Conservation (phyloP, 306 rosid species). For the Astragalus membranaceus region DNA sequence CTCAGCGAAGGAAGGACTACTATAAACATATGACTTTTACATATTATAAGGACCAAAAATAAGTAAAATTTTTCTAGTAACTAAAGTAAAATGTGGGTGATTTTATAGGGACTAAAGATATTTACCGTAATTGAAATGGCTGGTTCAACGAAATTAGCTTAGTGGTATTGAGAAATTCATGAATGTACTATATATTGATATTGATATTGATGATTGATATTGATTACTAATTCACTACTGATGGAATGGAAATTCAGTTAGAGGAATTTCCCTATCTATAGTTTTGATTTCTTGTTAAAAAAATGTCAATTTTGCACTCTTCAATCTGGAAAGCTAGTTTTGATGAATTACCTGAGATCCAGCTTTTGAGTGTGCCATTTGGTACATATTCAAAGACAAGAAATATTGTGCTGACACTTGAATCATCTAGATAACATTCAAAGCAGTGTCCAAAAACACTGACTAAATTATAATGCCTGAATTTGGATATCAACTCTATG, state of each 20-base stretch:
- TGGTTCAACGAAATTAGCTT: background rate
- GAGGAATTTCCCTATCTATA: background rate
- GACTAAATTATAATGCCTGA: conserved; percentile 76
- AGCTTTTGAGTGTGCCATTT: conserved; percentile 82
- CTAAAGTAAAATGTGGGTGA: no score
- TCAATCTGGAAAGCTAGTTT: background rate
- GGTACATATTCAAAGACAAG: conserved; percentile 79
- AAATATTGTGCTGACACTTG: conserved; percentile 71
- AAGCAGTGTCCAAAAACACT: conserved; percentile 89
- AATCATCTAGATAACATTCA: conserved; percentile 71
- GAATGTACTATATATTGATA: background rate
- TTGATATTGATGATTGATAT: no score
- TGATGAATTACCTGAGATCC: conserved; percentile 76
- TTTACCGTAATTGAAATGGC: no score
- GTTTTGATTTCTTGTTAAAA: background rate
- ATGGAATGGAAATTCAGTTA: background rate
- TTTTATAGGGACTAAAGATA: background rate
- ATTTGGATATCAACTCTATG: conserved; percentile 56
- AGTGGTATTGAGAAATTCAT: background rate
- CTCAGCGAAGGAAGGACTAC: no score
- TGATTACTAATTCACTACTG: background rate
- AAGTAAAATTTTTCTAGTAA: no score
- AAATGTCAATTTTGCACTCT: background rate
- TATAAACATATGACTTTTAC: no score
- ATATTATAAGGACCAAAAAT: no score